Conservation (phyloP, 495 filamentous ascomycete species). For the Parathielavia appendiculata region DNA sequence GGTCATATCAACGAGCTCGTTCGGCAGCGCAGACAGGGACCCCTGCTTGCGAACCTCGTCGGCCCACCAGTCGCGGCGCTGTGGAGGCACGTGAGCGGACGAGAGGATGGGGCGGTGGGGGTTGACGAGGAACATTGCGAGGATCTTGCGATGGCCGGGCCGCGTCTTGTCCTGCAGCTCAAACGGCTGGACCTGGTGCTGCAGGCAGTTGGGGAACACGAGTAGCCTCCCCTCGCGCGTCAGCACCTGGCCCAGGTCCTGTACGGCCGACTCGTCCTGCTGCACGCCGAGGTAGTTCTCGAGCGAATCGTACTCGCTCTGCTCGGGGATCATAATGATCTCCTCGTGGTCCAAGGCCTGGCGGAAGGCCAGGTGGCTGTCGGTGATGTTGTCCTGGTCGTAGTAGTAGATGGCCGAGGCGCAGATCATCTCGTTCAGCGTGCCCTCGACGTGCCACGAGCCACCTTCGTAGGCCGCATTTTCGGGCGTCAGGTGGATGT, state of each 20-base stretch:
- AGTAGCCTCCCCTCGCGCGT: constrained; percentile 34
- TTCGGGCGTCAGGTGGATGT: constrained; percentile 56
- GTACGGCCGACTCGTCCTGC: constrained; percentile 22
- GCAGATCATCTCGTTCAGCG: constrained; percentile 53
- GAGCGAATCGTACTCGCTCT: constrained; percentile 21
- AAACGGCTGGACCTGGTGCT: constrained; percentile 51
- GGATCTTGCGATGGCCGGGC: constrained; percentile 52
- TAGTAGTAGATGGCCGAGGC: constrained; percentile 60
- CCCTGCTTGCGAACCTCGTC: constrained; percentile 21
- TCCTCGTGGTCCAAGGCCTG: constrained; percentile 26
- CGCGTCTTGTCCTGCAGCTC: constrained; percentile 41
- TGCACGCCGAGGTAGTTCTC: constrained; percentile 23
- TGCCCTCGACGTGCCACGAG: constrained; percentile 48
- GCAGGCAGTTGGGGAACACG: constrained; percentile 41
- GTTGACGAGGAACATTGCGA: constrained; percentile 56
- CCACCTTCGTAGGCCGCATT: constrained; percentile 40
- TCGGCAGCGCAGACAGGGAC: constrained; percentile 16
- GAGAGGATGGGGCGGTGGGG: constrained; percentile 45
- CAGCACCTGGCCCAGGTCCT: constrained; percentile 34
- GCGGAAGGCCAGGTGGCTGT: constrained; percentile 49
- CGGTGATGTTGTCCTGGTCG: constrained; percentile 56
- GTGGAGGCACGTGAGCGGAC: constrained; percentile 54
- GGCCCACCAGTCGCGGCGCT: constrained; percentile 44
- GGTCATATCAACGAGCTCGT: constrained; percentile 23
- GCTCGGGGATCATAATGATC: constrained; percentile 17